Base-by-base conservation (phyloP, 257 asterid genomes). In the Jacaranda copaia region DNA sequence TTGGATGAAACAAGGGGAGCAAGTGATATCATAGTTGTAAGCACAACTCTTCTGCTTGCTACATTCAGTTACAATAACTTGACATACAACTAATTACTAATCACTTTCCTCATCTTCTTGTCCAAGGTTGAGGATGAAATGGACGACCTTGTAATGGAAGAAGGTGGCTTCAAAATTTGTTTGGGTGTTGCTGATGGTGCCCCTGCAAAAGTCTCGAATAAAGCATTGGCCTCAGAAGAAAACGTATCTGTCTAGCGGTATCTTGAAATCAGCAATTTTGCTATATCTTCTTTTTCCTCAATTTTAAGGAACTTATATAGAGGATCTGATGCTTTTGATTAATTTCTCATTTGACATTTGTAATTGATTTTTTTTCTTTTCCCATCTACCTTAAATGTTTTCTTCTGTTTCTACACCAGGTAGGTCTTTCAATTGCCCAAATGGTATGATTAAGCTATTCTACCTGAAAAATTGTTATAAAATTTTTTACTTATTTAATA, bases 101-200 rank as follows among this genome's bases (percentile, higher is more conserved):
- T 79, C 58, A 20, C 53, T 68, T 61, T 65, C 56, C 36, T 75
- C 13, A 68, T 77, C 58, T 59, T 39, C 25, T 70, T 63, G 61
- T 74, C 67, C 65, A 64, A 95, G 99, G 99, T 95, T 85, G 99
- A 95, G 85, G 99, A 97, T 81, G 99, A 95, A 87, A 93, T 95
- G 88, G 98, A 95, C 85, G 93, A 95, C 87, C 99, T 95, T 87
- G 93, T 98, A 51, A 87, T 95, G 97, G 99, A 93, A 90, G 99
- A 95, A 82, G 98, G 97, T 71, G 99, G 99, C 74, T 93, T 93
- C 82, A 84, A 83, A 80, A 93, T 90, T 62, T 95, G 98, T 73
- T 98, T 91, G 77, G 93, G 99, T 59, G 98, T 95, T 79, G 98
- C 98, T 62, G 94, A 93, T 85, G 98, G 99, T 60, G 98, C 99